These are phyloP conservation scores for Saccharomycopsis hybrid DNA, from an alignment of 1,139 yeast genomes.

Conservation along the genomic window DNA sequence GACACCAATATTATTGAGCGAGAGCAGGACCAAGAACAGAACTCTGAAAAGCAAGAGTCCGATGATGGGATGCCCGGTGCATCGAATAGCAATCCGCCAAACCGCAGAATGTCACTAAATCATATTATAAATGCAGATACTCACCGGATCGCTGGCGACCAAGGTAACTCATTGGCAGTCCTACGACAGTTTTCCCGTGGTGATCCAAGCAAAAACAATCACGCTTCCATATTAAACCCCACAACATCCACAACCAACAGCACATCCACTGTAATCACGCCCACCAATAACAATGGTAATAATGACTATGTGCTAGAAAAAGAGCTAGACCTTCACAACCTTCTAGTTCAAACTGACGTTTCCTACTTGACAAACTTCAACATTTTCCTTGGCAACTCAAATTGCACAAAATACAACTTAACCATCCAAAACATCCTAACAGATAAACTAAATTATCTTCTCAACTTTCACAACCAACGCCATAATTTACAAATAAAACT, in stretches of 20 bases:
- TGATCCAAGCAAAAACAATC: neutral
- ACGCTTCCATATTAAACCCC: neutral
- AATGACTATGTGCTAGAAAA: constrained; percentile 9
- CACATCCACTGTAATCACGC: too few relatives aligned
- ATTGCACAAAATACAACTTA: constrained; percentile 15
- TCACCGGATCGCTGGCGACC: too few relatives aligned
- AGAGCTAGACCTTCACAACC: constrained; percentile 9
- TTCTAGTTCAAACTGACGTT: constrained; percentile 12
- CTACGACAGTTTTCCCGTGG: too few relatives aligned
- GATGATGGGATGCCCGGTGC: too few relatives aligned
- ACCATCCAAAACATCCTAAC: constrained; percentile 9
- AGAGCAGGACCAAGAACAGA: neutral
- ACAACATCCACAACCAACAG: neutral
- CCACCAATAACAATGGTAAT: neutral
- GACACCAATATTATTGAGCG: neutral
- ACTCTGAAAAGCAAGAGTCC: too few relatives aligned
- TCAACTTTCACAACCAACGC: neutral
- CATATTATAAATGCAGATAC: constrained; percentile 2
- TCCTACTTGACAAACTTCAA: constrained; percentile 7
- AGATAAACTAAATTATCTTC: neutral
- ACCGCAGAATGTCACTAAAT: constrained; percentile 9
- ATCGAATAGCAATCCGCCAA: too few relatives aligned
- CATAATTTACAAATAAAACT: neutral
- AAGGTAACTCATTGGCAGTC: too few relatives aligned
- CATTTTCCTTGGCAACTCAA: constrained; percentile 11